phyloP scores from a whole-genome alignment of 2,329 filamentous ascomycete species.

The Pseudonectria buxi region DNA sequence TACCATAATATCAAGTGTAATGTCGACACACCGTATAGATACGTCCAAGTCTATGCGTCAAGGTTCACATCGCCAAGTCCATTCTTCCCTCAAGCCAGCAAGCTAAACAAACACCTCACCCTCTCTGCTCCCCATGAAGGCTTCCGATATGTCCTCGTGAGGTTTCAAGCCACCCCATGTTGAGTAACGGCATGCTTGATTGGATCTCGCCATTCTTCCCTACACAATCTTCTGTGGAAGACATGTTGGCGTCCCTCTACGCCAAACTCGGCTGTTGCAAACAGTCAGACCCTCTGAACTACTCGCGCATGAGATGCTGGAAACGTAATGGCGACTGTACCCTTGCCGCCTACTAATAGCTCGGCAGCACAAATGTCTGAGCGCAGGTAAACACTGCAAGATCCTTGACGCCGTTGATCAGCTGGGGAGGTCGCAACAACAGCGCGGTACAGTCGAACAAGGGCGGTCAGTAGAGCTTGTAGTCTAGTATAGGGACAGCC shows the following conservation, averaged over 20 bases:
- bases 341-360: conserved; percentile 45
- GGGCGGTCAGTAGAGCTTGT: conserved; percentile 45
- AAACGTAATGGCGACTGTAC: conserved; percentile 42
- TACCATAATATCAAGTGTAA: too few species aligned
- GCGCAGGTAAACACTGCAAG: conserved; percentile 40
- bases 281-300: conserved; percentile 51
- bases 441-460: conserved; percentile 43
- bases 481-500: conserved; percentile 44
- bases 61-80: too few species aligned
- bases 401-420: conserved; percentile 39
- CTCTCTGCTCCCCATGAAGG: conserved; percentile 42
- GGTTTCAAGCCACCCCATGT: conserved; percentile 38
- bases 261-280: conserved; percentile 41
- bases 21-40: too few species aligned
- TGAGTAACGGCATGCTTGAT: conserved; percentile 39
- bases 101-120: conserved; percentile 29
- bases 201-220: conserved; percentile 29
- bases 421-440: conserved; percentile 39
- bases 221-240: conserved; percentile 52
- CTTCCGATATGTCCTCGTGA: conserved; percentile 47
- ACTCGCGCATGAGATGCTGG: conserved; percentile 44
- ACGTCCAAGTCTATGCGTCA: too few species aligned
- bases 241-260: conserved; percentile 38
- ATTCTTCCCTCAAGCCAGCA: too few species aligned
- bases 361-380: conserved; percentile 47